phyloP scores from a whole-genome alignment of 179 eudicot species.

The Carnegiea gigantea region DNA sequence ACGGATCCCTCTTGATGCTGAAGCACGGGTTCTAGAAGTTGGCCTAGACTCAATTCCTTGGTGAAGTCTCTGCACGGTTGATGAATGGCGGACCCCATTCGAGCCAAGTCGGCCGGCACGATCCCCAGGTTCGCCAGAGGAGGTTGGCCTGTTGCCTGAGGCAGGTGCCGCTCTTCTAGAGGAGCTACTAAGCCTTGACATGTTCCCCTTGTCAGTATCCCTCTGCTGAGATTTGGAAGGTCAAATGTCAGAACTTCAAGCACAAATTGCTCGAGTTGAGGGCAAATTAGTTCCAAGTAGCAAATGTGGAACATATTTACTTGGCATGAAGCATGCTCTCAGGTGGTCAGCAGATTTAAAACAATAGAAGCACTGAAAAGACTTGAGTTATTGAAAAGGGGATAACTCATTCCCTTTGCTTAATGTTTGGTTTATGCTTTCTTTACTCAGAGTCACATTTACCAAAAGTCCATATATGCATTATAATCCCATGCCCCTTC shows the following conservation, averaged over 20 bases:
- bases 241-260: conserved; percentile 3
- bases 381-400: no score
- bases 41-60: conserved; percentile 56
- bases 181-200: conserved; percentile 66
- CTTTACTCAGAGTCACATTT: no score
- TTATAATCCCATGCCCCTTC: not conserved
- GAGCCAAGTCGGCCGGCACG: conserved; percentile 51
- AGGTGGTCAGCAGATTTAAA: no score
- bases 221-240: conserved; percentile 42
- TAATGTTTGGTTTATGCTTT: not conserved
- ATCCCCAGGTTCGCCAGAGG: conserved; percentile 63
- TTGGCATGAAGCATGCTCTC: no score
- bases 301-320: no score
- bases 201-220: conserved; percentile 45
- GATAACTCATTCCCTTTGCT: not conserved
- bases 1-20: conserved; percentile 52
- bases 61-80: conserved; percentile 61
- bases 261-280: not conserved
- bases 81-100: conserved; percentile 46
- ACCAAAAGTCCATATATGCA: no score
- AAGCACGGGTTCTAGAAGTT: conserved; percentile 47
- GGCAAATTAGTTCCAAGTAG: not conserved
- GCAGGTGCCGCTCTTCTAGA: conserved; percentile 56
- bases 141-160: conserved; percentile 59
- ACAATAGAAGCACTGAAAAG: no score